Evolutionary conservation across 768 basidiomycete species (phyloP).

Genomic region (Mycena vitilis): DNA sequence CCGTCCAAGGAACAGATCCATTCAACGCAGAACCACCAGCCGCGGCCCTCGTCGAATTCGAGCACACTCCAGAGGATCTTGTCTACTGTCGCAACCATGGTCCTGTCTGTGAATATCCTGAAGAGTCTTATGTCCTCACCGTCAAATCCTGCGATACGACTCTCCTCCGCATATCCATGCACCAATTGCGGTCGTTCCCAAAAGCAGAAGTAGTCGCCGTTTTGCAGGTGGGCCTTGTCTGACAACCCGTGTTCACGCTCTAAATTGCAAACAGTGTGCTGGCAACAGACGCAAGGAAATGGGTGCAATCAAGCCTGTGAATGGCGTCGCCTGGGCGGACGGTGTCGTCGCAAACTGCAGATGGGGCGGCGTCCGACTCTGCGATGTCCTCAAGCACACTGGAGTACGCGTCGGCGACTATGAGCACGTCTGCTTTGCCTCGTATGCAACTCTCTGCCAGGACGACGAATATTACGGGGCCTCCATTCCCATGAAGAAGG

Average conservation of each 20-base stretch:
- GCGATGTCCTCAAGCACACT: constrained; percentile 63
- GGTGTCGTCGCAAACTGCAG: constrained; percentile 77
- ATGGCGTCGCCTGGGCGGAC: constrained; percentile 73
- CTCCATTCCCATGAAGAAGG: constrained; percentile 68
- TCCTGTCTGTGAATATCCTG: constrained; percentile 62
- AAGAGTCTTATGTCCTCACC: constrained; percentile 54
- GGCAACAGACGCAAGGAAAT: constrained; percentile 77
- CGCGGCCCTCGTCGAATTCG: constrained; percentile 66
- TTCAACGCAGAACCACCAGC: constrained; percentile 79
- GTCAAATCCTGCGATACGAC: constrained; percentile 50
- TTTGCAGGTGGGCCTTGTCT: constrained; percentile 59
- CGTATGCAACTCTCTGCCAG: constrained; percentile 69
- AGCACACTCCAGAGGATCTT: constrained; percentile 71
- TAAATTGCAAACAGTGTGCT: constrained; percentile 57
- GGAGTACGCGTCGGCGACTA: constrained; percentile 50
- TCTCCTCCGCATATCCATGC: constrained; percentile 50
- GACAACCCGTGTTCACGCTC: constrained; percentile 18
- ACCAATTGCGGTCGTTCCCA: constrained; percentile 56
- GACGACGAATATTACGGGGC: constrained; percentile 73
- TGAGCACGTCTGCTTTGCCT: constrained; percentile 70
- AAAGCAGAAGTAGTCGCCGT: constrained; percentile 60
- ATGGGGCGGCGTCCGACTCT: constrained; percentile 72
- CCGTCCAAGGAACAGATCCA: constrained; percentile 60
- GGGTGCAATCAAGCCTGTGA: constrained; percentile 66
- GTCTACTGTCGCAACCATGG: constrained; percentile 82